phyloP scores from a whole-genome alignment of 106 monocot species.

The Narthecium ossifragum region DNA sequence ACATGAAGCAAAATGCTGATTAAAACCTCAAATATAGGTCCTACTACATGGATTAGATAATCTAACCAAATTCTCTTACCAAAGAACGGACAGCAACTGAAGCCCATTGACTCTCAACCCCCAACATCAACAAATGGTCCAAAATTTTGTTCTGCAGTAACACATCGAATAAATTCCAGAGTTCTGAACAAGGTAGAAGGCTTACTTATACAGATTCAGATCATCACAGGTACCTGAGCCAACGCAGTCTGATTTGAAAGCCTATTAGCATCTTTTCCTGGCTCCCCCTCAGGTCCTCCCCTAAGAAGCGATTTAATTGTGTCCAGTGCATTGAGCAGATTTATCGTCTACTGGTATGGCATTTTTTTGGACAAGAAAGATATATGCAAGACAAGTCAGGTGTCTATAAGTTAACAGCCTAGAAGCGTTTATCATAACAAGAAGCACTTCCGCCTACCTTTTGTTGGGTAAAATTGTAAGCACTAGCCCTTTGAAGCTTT shows the following conservation, averaged over 20 bases:
- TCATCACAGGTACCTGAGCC: conserved; percentile 50
- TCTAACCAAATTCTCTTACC: conserved; percentile 45
- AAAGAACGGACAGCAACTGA: conserved; percentile 73
- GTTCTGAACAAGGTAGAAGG: not conserved
- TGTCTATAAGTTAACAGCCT: no score
- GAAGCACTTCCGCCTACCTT: conserved; percentile 42
- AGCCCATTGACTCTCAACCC: conserved; percentile 97
- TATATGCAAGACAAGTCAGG: conserved; percentile 5
- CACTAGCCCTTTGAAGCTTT: conserved; percentile 87
- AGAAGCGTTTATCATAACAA: not conserved
- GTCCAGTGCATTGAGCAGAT: conserved; percentile 86
- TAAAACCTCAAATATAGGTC: no score
- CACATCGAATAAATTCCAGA: no score
- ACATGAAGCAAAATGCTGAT: no score
- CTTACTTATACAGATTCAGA: not conserved
- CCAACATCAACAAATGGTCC: conserved; percentile 85
- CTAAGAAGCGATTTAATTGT: conserved; percentile 82
- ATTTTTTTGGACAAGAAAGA: conserved; percentile 10
- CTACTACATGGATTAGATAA: no score
- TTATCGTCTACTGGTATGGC: conserved; percentile 80
- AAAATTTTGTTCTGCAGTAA: conserved; percentile 79
- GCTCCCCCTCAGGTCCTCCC: conserved; percentile 49
- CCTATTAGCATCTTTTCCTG: conserved; percentile 73
- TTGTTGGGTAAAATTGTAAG: conserved; percentile 98
- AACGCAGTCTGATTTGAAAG: conserved; percentile 74